phyloP scores from a whole-genome alignment of 2,329 filamentous ascomycete species.

The Purpureocillium takamizusanense region DNA sequence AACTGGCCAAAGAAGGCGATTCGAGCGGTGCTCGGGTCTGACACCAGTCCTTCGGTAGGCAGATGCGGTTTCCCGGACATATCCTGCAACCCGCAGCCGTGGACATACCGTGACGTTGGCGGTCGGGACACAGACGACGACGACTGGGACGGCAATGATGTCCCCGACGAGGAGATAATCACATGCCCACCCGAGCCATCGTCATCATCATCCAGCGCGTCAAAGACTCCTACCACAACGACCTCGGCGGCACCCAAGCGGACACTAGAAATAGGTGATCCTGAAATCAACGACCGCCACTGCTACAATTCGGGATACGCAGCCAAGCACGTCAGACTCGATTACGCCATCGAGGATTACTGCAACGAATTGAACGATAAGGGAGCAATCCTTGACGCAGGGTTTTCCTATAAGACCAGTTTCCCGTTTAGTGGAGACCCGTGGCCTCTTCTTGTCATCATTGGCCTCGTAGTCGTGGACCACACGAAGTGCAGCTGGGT shows the following conservation, averaged over 20 bases:
- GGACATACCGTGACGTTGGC: conserved; percentile 1
- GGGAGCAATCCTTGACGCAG: background rate
- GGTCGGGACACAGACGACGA: conserved; percentile 1
- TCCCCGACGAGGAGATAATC: background rate
- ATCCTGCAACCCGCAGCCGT: conserved; percentile 2
- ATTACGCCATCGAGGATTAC: conserved; percentile 7
- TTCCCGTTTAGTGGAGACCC: conserved; percentile 3
- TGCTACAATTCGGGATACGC: conserved; percentile 11
- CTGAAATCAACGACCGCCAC: conserved; percentile 3
- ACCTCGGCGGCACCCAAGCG: background rate
- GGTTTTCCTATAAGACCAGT: background rate
- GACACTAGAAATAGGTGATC: conserved; percentile 2
- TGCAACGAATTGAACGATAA: background rate
- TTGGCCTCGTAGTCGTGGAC: conserved; percentile 6
- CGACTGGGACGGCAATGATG: conserved; percentile 1
- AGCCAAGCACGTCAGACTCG: conserved; percentile 5
- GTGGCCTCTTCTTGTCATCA: conserved; percentile 4
- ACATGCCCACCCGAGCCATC: background rate
- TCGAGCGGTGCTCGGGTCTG: background rate
- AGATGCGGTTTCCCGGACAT: conserved; percentile 4
- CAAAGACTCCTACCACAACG: background rate
- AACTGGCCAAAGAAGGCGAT: conserved; percentile 7
- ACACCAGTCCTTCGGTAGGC: conserved; percentile 1
- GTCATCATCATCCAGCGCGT: conserved; percentile 1
- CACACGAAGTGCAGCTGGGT: background rate